Evolutionary conservation across 208 protist genomes (phyloP).

Genomic region (Trypanosoma scelopori): DNA sequence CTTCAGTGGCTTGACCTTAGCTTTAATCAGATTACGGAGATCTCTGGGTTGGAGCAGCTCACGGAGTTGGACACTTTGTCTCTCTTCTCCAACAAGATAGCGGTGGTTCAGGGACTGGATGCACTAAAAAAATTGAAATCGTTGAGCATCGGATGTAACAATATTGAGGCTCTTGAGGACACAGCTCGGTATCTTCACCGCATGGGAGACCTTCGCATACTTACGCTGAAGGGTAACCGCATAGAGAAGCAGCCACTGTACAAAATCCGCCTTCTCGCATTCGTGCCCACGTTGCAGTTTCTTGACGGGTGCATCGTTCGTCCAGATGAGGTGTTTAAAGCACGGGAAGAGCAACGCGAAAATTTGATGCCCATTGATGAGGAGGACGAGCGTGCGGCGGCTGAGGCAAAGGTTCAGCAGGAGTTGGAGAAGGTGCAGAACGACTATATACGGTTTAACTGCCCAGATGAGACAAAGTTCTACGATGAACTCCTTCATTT

Average conservation of each 20-base stretch:
- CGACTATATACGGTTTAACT: slow-evolving; percentile 80
- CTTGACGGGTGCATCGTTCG: slow-evolving; percentile 59
- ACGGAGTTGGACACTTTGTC: slow-evolving; percentile 87
- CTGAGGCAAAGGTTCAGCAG: slow-evolving; percentile 34
- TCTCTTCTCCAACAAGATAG: slow-evolving; percentile 89
- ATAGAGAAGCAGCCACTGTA: slow-evolving; percentile 61
- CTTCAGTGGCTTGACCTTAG: slow-evolving; percentile 91
- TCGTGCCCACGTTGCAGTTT: slow-evolving; percentile 69
- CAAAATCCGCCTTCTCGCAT: slow-evolving; percentile 64
- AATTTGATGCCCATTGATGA: slow-evolving; percentile 80
- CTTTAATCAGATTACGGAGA: slow-evolving; percentile 93
- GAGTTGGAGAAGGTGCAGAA: slow-evolving; percentile 41
- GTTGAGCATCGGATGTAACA: slow-evolving; percentile 93
- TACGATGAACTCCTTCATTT: slow-evolving; percentile 76
- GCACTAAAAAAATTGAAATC: slow-evolving; percentile 71
- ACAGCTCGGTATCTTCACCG: slow-evolving; percentile 82
- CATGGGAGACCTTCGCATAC: slow-evolving; percentile 59
- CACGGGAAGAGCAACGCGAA: slow-evolving; percentile 78
- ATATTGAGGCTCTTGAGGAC: slow-evolving; percentile 86
- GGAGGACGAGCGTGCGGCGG: slow-evolving; percentile 57
- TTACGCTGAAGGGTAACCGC: slow-evolving; percentile 84
- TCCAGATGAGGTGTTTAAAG: slow-evolving; percentile 43
- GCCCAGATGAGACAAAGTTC: slow-evolving; percentile 72
- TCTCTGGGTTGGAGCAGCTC: slow-evolving; percentile 85
- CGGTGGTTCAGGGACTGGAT: slow-evolving; percentile 64